phyloP scores from a whole-genome alignment of 139 green algal species.

The Tetradesmus lagerheimii region DNA sequence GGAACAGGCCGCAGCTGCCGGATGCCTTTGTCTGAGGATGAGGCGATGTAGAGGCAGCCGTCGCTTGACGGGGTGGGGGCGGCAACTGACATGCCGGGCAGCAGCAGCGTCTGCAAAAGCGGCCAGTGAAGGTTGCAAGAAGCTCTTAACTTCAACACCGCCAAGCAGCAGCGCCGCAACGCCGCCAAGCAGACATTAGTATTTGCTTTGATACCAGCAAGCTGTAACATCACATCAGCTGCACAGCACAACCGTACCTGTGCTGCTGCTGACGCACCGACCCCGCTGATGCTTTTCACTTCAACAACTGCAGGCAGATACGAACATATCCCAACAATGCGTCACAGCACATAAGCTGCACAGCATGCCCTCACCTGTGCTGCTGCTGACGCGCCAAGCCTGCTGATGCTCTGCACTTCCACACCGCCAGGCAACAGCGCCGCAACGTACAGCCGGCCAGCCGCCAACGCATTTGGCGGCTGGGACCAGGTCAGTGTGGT shows the following conservation, averaged over 20 bases:
- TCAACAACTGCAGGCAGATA: neutral
- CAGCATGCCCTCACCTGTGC: slow-evolving; percentile 53
- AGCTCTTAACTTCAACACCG: too few species aligned
- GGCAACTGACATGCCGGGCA: slow-evolving; percentile 30
- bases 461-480: slow-evolving; percentile 55
- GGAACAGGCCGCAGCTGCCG: slow-evolving; percentile 63
- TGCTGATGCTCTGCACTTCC: slow-evolving; percentile 58
- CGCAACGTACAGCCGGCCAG: slow-evolving; percentile 64
- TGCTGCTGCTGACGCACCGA: neutral
- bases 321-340: neutral
- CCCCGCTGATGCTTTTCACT: too few species aligned
- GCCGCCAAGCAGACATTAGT: too few species aligned
- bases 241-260: neutral
- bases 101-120: slow-evolving; percentile 34
- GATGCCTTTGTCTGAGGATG: slow-evolving; percentile 45
- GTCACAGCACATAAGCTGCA: neutral
- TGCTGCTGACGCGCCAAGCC: slow-evolving; percentile 13
- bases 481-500: slow-evolving; percentile 63
- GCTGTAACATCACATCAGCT: too few species aligned
- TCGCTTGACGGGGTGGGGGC: slow-evolving; percentile 10
- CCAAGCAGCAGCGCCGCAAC: too few species aligned
- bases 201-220: too few species aligned
- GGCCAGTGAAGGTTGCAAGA: slow-evolving; percentile 60
- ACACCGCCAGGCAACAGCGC: slow-evolving; percentile 62
- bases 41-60: slow-evolving; percentile 60